These are phyloP conservation scores for Auriscalpium vulgare DNA, from an alignment of 768 basidiomycete genomes.

Conservation along the genomic window DNA sequence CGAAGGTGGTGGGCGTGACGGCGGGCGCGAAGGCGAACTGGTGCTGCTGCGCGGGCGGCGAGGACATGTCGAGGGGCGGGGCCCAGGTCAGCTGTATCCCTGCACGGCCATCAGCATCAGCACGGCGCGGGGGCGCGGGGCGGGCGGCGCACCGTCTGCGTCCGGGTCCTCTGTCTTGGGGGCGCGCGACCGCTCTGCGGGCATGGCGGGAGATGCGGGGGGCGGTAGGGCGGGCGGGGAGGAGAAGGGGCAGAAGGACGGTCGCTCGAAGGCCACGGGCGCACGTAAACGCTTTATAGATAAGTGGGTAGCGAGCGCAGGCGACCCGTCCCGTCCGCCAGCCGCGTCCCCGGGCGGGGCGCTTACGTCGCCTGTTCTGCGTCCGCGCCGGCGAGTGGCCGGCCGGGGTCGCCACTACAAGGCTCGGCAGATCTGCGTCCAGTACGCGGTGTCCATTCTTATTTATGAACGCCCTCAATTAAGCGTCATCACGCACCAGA, in stretches of 20 bases:
- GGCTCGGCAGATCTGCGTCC: too few species aligned
- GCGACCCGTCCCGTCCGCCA: not conserved
- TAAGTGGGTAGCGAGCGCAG: not conserved
- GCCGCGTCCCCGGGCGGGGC: too few species aligned
- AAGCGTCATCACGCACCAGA: not conserved
- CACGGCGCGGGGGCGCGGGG: not conserved
- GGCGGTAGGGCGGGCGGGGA: not conserved
- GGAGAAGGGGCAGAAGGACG: not conserved
- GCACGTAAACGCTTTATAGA: not conserved
- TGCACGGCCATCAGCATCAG: not conserved
- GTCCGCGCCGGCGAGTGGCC: too few species aligned
- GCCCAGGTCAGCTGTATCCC: conserved; percentile 42
- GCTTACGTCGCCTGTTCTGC: too few species aligned
- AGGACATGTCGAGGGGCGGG: conserved; percentile 27
- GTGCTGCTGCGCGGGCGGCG: conserved; percentile 26
- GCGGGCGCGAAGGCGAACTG: conserved; percentile 51
- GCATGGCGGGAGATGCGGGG: conserved; percentile 3
- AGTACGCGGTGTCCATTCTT: conserved; percentile 1
- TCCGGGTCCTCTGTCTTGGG: conserved; percentile 13
- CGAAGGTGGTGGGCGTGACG: conserved; percentile 51
- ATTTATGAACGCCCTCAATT: not conserved
- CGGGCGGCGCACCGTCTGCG: conserved; percentile 1
- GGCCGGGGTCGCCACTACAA: too few species aligned
- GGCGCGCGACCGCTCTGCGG: conserved; percentile 13
- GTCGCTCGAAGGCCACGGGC: not conserved